Percentiles rank a stretch among this genome's conserved stretches.
phyloP scores from a whole-genome alignment of 1,139 yeast species.

The Debaryomyces psychrophilus region DNA sequence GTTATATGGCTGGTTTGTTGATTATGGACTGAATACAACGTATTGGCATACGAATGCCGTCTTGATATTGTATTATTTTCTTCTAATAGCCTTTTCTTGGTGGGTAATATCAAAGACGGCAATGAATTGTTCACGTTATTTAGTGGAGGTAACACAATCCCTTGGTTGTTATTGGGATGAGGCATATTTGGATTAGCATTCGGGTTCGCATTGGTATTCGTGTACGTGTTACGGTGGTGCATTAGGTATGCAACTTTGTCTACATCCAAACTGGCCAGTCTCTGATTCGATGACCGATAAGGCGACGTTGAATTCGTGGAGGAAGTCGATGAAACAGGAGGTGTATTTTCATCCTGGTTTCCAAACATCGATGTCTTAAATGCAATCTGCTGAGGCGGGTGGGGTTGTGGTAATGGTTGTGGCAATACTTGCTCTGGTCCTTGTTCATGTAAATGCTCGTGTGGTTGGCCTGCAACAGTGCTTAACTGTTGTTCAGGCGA shows the following conservation, averaged over 20 bases:
- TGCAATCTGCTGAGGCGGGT: conserved; percentile 23
- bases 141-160: conserved; percentile 13
- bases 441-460: neutral
- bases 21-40: conserved; percentile 17
- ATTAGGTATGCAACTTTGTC: conserved; percentile 12
- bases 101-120: conserved; percentile 19
- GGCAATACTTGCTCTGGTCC: neutral
- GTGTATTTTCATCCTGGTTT: conserved; percentile 13
- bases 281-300: conserved; percentile 9
- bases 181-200: neutral
- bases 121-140: conserved; percentile 7
- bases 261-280: conserved; percentile 42
- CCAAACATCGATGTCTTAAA: conserved; percentile 48
- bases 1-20: conserved; percentile 11
- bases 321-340: conserved; percentile 7
- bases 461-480: neutral
- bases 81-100: conserved; percentile 34
- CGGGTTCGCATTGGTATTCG: neutral
- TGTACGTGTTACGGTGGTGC: conserved; percentile 6
- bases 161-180: conserved; percentile 1
- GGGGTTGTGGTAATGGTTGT: conserved; percentile 14
- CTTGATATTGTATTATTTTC: conserved; percentile 25
- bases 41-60: conserved; percentile 35
- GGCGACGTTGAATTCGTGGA: conserved; percentile 4
- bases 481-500: neutral